Percentiles rank a stretch among this genome's conserved stretches.
Evolutionary conservation across 164 flowering plant genomes (phyloP).

Genomic region (Macadamia integrifolia): DNA sequence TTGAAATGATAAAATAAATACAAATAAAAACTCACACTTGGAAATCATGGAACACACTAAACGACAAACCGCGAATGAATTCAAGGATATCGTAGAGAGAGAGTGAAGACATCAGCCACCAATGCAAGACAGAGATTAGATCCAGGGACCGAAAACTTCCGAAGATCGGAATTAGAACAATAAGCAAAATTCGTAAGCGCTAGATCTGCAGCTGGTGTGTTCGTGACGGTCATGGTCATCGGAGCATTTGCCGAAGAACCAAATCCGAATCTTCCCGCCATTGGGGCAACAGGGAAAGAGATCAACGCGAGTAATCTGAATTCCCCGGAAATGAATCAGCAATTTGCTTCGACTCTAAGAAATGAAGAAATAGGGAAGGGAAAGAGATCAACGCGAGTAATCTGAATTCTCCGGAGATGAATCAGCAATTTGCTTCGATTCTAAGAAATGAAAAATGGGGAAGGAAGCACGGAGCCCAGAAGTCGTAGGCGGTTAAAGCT

Average conservation of each 20-base stretch:
- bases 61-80: not conserved
- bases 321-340: not conserved
- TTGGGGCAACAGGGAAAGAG: not conserved
- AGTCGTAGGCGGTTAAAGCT: too few species aligned
- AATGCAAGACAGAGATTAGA: conserved; percentile 42
- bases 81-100: conserved; percentile 82
- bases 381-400: not conserved
- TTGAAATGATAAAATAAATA: too few species aligned
- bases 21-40: too few species aligned
- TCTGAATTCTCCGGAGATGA: not conserved
- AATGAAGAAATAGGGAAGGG: not conserved
- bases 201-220: conserved; percentile 72
- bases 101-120: conserved; percentile 56
- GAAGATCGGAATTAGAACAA: conserved; percentile 59
- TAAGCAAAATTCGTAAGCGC: conserved; percentile 50
- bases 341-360: not conserved
- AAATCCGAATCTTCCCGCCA: conserved; percentile 35
- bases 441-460: not conserved
- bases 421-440: not conserved
- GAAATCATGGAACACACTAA: not conserved
- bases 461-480: too few species aligned
- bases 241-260: conserved; percentile 17
- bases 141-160: conserved; percentile 46
- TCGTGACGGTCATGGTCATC: conserved; percentile 40
- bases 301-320: not conserved